Evolutionary conservation across 352 stramenopile genomes (phyloP).

Genomic region (Phytophthora citricola): DNA sequence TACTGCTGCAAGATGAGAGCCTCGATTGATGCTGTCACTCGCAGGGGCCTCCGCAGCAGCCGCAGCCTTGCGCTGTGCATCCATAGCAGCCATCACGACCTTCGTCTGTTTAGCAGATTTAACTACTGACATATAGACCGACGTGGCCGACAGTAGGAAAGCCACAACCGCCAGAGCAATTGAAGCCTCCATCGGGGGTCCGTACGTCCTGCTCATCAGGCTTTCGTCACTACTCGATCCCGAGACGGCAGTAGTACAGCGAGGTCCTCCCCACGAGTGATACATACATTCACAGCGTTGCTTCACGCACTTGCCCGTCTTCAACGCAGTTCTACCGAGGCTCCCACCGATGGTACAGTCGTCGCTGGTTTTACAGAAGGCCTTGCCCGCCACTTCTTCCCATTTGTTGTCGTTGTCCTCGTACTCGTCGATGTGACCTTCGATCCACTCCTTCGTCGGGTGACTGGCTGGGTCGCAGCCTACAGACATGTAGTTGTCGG

Average conservation of each 20-base stretch:
- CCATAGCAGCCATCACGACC: slow-evolving; percentile 21
- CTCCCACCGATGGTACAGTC: slow-evolving; percentile 49
- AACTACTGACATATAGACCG: slow-evolving; percentile 15
- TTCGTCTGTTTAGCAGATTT: slow-evolving; percentile 27
- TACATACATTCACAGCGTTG: slow-evolving; percentile 57
- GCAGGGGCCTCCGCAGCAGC: not conserved
- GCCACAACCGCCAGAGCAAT: slow-evolving; percentile 30
- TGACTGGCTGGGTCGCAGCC: slow-evolving; percentile 61
- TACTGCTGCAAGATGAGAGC: slow-evolving; percentile 1
- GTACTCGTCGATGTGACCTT: slow-evolving; percentile 70
- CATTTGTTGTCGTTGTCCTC: slow-evolving; percentile 60
- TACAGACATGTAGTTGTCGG: slow-evolving; percentile 59
- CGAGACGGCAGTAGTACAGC: slow-evolving; percentile 53
- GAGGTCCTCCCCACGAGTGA: slow-evolving; percentile 60
- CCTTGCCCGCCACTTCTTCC: slow-evolving; percentile 43
- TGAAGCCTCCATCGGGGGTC: slow-evolving; percentile 47
- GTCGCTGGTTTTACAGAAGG: slow-evolving; percentile 48
- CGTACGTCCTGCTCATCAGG: slow-evolving; percentile 43
- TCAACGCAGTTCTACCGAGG: slow-evolving; percentile 20
- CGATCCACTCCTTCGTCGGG: slow-evolving; percentile 71
- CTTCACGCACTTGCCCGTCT: slow-evolving; percentile 55
- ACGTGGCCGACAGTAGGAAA: slow-evolving; percentile 11
- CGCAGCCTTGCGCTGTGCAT: slow-evolving; percentile 19
- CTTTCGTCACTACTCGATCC: slow-evolving; percentile 18
- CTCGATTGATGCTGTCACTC: slow-evolving; percentile 15